phyloP scores from a whole-genome alignment of 345 rosid genomes.

The Cardamine chenopodiifolia region DNA sequence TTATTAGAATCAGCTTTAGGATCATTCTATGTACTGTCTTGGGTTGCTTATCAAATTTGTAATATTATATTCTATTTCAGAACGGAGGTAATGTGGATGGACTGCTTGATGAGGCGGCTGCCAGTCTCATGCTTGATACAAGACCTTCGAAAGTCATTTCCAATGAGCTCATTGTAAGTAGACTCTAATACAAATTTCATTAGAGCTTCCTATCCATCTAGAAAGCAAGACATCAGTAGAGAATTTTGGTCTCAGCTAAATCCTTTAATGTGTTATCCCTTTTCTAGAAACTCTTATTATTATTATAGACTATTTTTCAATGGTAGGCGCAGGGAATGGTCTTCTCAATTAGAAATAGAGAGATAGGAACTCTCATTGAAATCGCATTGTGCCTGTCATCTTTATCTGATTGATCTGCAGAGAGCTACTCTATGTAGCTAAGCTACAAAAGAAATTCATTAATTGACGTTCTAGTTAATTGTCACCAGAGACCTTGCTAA shows the following conservation, averaged over 20 bases:
- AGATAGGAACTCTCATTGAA: neutral
- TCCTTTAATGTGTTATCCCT: neutral
- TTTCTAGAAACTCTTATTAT: neutral
- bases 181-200: conserved; percentile 25
- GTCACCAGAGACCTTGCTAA: neutral
- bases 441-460: neutral
- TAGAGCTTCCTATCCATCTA: conserved; percentile 10
- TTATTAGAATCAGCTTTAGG: neutral
- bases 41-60: conserved; percentile 28
- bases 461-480: neutral
- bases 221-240: conserved; percentile 5
- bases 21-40: neutral
- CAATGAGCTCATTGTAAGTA: conserved; percentile 88
- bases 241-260: neutral
- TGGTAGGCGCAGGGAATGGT: neutral
- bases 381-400: neutral
- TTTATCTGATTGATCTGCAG: conserved; percentile 11
- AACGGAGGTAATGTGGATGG: conserved; percentile 74
- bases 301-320: conserved; percentile 2
- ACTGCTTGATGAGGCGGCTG: conserved; percentile 88
- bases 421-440: neutral
- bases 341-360: neutral
- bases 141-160: conserved; percentile 96
- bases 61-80: conserved; percentile 51
- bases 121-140: conserved; percentile 84